phyloP scores from a whole-genome alignment of 345 rosid species.

The Eucalyptus pauciflora region DNA sequence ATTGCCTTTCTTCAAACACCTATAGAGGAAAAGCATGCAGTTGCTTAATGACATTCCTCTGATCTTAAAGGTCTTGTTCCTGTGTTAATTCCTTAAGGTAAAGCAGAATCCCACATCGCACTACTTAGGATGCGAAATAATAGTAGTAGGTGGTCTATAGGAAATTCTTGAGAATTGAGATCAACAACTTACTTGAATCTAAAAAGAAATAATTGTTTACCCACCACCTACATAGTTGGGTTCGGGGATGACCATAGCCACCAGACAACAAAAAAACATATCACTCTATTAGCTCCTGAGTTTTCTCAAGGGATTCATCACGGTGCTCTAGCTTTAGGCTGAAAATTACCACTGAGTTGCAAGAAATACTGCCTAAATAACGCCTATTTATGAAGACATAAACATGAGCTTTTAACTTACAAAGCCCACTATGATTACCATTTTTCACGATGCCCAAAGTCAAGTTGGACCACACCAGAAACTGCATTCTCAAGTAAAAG shows the following conservation, averaged over 20 bases:
- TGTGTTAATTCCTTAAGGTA: neutral
- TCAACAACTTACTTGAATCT: neutral
- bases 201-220: neutral
- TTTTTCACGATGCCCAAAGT: neutral
- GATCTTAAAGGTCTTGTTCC: neutral
- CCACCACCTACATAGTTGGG: neutral
- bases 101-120: neutral
- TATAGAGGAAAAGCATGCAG: neutral
- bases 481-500: neutral
- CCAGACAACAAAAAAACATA: neutral
- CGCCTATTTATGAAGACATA: neutral
- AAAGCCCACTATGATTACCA: neutral
- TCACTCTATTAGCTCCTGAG: neutral
- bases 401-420: neutral
- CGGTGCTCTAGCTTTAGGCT: neutral
- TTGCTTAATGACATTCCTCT: neutral
- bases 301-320: neutral
- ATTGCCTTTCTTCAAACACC: neutral
- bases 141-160: neutral
- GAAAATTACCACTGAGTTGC: neutral
- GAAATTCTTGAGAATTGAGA: neutral
- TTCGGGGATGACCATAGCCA: neutral
- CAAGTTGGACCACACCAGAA: neutral
- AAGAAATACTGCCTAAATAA: neutral
- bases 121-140: neutral